Base-by-base conservation (phyloP, 2,329 filamentous ascomycete species). In the Monilinia laxa region DNA sequence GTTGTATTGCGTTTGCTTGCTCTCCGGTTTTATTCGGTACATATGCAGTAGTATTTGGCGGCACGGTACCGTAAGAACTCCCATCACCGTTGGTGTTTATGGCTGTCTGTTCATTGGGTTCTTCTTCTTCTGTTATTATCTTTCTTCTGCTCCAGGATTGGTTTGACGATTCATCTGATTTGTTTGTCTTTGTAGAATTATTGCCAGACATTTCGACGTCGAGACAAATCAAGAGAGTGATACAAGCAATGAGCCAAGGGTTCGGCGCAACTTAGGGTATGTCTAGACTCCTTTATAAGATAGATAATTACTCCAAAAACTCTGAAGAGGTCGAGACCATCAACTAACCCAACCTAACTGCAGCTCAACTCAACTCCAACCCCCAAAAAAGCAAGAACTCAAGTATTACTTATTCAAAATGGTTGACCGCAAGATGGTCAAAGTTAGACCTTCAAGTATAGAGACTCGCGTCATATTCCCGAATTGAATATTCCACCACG, bases 41-140 rank as follows among this genome's bases (percentile, higher is more conserved):
- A 23, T 54, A 38, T 42, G 31, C 31, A 38, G 47, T 47, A 18
- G 12, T 54, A 38, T 18, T 53, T 28, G 35, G 20, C 16, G 56
- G 53, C n/a, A 28, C 25, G 10, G 64, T 62, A 52, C 56, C 64
- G n/a, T 66, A 62, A 11, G 56, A 54, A 25, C 16, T 66, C n/a
- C 56, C 56, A 38, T 66, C 28, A n/a, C n/a, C 40, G 18, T 10
- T 54, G 40, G 23, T 45, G 25, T 35, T 18, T 45, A 66, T 52
- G 12, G 5, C 25, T 2, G 25, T 45, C 23, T 54, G 23, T n/a
- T 66, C 64, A 23, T 40, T 28, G n/a, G 38, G 16, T 35, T 53
- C 23, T 60, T 53, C 25, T 38, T 53, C 25, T 38, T 54, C 28
- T 7, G 9, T 25, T 25, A 25, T 7, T 4, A 10, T 23, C 11